phyloP scores from a whole-genome alignment of 441 rosid genomes.

The Metrosideros polymorpha region DNA sequence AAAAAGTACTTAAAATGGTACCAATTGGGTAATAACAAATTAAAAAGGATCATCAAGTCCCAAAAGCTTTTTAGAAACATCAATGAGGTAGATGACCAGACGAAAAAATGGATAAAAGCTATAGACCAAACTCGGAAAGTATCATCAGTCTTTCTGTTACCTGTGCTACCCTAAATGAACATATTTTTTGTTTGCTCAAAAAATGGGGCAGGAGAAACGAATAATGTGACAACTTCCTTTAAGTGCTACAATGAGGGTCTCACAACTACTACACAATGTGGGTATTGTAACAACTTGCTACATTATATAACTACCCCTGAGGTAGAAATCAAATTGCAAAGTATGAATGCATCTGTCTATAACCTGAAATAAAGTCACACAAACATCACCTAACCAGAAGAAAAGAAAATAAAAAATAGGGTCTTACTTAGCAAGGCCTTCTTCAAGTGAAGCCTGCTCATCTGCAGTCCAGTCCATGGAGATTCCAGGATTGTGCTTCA shows the following conservation, averaged over 20 bases:
- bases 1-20: background rate
- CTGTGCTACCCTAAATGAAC: background rate
- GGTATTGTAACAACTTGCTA: background rate
- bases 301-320: background rate
- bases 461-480: slow-evolving; percentile 46
- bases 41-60: background rate
- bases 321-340: background rate
- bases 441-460: slow-evolving; percentile 51
- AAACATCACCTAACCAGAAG: background rate
- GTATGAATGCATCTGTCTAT: background rate
- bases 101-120: background rate
- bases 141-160: background rate
- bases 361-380: background rate
- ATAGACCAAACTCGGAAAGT: background rate
- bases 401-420: background rate
- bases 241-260: background rate
- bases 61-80: background rate
- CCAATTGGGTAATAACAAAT: background rate
- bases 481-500: slow-evolving; percentile 55
- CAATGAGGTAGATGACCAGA: background rate
- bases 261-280: background rate
- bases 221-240: background rate
- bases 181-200: background rate
- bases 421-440: slow-evolving; percentile 37
- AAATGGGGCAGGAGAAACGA: background rate